Base-by-base conservation (phyloP, 306 rosid genomes). In the Sicyos edulis region DNA sequence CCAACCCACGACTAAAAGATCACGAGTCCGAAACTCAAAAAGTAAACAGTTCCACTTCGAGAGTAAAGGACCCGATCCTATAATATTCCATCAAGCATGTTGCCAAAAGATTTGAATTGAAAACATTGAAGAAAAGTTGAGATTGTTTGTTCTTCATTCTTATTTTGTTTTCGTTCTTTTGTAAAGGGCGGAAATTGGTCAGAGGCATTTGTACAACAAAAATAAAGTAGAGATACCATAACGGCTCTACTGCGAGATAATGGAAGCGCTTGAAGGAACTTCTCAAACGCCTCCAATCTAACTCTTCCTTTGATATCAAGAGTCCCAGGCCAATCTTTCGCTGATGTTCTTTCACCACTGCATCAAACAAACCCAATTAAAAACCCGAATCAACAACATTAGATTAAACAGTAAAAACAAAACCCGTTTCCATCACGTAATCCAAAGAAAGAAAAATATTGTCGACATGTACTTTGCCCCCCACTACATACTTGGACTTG, bases 251-350 rank as follows among this genome's bases (percentile, higher is more conserved):
- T 91, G 54, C 96, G 86, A 61, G 99, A 87, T 72, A 72, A 80
- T 19, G 92, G 97, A 81, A 95, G 99, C 83, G 89, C 91, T 61
- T 80, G 92, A 61, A 95, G 91, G 72, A 95, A 95, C 83, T 91
- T 89, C 82, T 91, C 91, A 77, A 95, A 95, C 44, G 96, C 91
- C 59, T 91, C 95, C 5, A 91, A 92, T 73, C 92, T 88, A 53
- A 95, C 99, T 82, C 97, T 91, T 61, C 99, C 99, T 83, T 95
- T 95, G 76, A 95, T 87, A 81, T 95, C 99, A 37, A 95, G 87
- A 80, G 79, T 74, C 42, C 85, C 85, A 60, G 97, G 91, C 99
- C 99, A 95, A 58, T 85, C 97, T 57, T 80, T 89, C 10, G 86
- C 83, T 42, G 86, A 80, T 68, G 88, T 76, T 87, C 81, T 95